Evolutionary conservation across 2,329 filamentous ascomycete genomes (phyloP).

Genomic region (Epichloe sp.): DNA sequence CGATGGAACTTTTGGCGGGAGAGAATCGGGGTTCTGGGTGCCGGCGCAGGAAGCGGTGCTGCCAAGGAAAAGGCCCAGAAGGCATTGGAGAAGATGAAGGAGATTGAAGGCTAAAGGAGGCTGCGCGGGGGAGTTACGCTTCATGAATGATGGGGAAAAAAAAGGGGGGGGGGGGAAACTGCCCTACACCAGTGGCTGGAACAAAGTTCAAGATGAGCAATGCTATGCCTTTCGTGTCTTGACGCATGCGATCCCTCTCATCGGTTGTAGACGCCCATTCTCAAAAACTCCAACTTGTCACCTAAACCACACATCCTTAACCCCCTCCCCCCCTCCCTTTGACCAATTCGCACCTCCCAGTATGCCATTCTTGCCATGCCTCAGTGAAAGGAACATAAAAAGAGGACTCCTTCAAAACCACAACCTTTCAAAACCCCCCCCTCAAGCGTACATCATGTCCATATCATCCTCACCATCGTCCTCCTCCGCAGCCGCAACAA

Average conservation of each 20-base stretch:
- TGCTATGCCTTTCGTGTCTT: neutral
- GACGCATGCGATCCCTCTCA: neutral
- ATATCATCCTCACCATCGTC: conserved; percentile 41
- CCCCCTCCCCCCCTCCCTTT: neutral
- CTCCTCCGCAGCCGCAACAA: conserved; percentile 25
- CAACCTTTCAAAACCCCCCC: neutral
- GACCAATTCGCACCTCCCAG: neutral
- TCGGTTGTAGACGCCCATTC: neutral
- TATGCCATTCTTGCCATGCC: neutral
- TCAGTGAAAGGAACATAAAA: neutral
- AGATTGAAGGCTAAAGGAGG: conserved; percentile 7
- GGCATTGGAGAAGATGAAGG: conserved; percentile 11
- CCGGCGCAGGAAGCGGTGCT: conserved; percentile 7
- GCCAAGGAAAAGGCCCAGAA: conserved; percentile 12
- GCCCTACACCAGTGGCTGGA: neutral
- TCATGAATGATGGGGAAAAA: neutral
- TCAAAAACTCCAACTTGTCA: neutral
- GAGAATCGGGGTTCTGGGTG: conserved; percentile 13
- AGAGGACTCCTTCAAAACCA: neutral
- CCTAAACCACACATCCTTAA: neutral
- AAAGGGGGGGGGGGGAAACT: neutral
- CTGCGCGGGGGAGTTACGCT: neutral
- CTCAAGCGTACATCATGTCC: conserved; percentile 31
- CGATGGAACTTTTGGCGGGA: conserved; percentile 20
- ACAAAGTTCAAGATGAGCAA: neutral